Base-by-base conservation (phyloP, 208 protist genomes). In the Strigomonas culicis region DNA sequence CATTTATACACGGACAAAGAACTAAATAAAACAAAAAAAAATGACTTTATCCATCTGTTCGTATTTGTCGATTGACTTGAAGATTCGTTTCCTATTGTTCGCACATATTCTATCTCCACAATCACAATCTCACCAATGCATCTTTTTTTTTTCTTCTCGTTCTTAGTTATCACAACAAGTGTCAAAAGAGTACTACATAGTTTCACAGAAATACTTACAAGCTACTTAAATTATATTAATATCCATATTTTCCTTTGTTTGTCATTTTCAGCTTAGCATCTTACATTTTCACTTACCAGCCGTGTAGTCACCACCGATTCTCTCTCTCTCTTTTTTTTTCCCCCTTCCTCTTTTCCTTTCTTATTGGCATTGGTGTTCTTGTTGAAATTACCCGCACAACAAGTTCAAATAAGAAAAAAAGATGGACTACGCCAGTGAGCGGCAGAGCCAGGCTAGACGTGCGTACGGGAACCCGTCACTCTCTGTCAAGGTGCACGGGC, bases 391-490 rank as follows among this genome's bases (percentile, higher is more conserved):
- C 21, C 36, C 36, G 6, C 36, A 17, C 8, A 6, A 13, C 6
- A 41, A 13, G 36, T 41, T 41, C 13, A 41, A 36, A 39, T 55
- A 39, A 4, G 10, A 39, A 39, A 32, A 28, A 36, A 82, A 84
- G 71, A 62, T 59, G 15, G 63, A 79, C 31, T 79, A 59, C 49
- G 67, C n/a, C 2, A 86, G 68, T 61, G 61, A 79, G 11, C 59
- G 74, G 22, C 73, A 83, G 55, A 51, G 63, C 13, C 67, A 84
- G 56, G 85, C 81, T 43, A 72, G 85, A 1, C 46, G 62, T 19
- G 84, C 85, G 27, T 94, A 78, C 70, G 88, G 88, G n/a, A 66
- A 94, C 59, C 34, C 77, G 0, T 63, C 79, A 58, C 67, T 78
- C 24, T 95, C 89, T 6, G 79, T 85, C 21, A 74, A 82, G 53